Conservation (phyloP, 2,329 filamentous ascomycete genomes). For the Trichoderma sp. region DNA sequence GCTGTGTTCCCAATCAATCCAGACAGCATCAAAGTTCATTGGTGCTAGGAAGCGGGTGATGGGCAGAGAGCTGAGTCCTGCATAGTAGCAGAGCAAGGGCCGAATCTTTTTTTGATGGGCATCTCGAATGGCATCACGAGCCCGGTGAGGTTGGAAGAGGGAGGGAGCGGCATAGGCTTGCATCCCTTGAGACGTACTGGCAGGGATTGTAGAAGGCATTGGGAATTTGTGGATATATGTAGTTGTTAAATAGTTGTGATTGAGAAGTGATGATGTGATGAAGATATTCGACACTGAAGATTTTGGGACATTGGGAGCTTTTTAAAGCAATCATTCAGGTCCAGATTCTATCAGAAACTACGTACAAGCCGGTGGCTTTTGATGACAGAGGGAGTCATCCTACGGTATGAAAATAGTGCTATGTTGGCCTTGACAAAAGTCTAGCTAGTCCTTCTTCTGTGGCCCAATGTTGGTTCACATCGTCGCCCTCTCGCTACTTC, state of each 20-base stretch:
- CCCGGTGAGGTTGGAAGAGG: slow-evolving; percentile 45
- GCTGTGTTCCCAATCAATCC: slow-evolving; percentile 49
- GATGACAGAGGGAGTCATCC: not conserved
- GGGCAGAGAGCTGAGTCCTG: slow-evolving; percentile 39
- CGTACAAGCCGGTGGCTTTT: not conserved
- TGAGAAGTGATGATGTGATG: not conserved
- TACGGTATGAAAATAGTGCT: not conserved
- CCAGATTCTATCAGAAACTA: not conserved
- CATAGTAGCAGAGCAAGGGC: slow-evolving; percentile 41
- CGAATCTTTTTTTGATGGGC: slow-evolving; percentile 45
- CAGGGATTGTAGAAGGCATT: not conserved
- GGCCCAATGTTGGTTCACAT: not conserved
- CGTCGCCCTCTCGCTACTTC: not conserved
- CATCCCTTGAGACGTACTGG: not conserved
- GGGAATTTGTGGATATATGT: not conserved
- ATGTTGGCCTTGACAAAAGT: not conserved
- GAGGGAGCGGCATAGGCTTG: slow-evolving; percentile 33
- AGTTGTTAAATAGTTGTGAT: not conserved
- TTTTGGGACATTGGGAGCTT: not conserved
- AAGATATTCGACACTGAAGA: not conserved
- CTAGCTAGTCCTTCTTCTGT: not conserved
- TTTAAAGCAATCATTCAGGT: not conserved
- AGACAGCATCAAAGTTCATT: slow-evolving; percentile 42
- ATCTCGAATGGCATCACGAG: slow-evolving; percentile 44
- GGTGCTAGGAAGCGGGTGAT: slow-evolving; percentile 41